Conservation (phyloP, 2,329 filamentous ascomycete species). For the Anthostomella pinea region DNA sequence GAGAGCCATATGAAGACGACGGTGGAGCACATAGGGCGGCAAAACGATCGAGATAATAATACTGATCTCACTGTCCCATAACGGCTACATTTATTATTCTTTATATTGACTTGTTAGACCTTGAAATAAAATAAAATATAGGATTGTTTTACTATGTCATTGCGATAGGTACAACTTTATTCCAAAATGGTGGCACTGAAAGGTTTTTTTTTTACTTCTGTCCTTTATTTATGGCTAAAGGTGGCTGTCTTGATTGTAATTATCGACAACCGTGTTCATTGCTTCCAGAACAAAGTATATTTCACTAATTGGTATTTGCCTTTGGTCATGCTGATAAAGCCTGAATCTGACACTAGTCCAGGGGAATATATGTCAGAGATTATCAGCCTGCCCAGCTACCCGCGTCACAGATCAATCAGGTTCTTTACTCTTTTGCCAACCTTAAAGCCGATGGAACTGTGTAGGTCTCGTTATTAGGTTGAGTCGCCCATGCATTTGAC, state of each 20-base stretch:
- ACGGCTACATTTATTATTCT: no score
- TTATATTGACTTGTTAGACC: no score
- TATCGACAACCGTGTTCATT: conserved; percentile 22
- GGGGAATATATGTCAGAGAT: conserved; percentile 72
- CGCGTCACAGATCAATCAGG: conserved; percentile 67
- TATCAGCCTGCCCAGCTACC: conserved; percentile 71
- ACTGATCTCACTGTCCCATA: no score
- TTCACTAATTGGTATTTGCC: conserved; percentile 47
- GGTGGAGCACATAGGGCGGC: no score
- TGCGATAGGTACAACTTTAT: no score
- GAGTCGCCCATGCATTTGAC: not conserved
- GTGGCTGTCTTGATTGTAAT: conserved; percentile 18
- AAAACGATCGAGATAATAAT: no score
- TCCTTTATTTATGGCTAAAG: no score
- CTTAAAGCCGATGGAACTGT: conserved; percentile 69
- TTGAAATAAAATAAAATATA: no score
- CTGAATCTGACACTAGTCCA: conserved; percentile 22
- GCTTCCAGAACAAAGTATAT: conserved; percentile 45
- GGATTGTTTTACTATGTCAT: no score
- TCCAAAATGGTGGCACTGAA: no score
- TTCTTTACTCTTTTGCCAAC: conserved; percentile 82
- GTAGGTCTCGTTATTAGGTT: conserved; percentile 38
- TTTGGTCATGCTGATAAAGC: not conserved
- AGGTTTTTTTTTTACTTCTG: no score
- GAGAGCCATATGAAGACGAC: no score